Evolutionary conservation across 2,329 filamentous ascomycete genomes (phyloP), one percentile per base, ranked within the genome.

Genomic region (Aspergillus novoparasiticus): DNA sequence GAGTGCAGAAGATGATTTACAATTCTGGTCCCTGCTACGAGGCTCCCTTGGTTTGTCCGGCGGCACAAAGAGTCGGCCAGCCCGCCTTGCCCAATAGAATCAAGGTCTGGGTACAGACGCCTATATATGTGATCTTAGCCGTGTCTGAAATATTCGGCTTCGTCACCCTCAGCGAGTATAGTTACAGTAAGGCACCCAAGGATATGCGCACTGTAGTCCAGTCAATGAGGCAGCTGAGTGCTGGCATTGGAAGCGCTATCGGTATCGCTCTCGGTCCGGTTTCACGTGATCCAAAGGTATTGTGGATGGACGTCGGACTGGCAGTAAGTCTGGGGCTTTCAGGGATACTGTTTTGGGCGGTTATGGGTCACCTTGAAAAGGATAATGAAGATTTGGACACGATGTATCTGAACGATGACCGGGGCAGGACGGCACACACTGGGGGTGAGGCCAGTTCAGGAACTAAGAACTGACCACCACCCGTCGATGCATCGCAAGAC

Each of bases 171-270:
- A 45, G 36, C 50, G 56, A 58, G 28, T 58, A 58, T 21, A 58
- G 56, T 28, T 58, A 58, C 56, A 45, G 36, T n/a, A 58, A 58
- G 21, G 56, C 56, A 21, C 56, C 56, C 5, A 58, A 58, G 41
- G 56, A 58, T 45, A 58, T 58, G 56, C 56, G 56, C n/a, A 58
- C 36, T 23, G 23, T 58, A n/a, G 56, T 50, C 36, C 56, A 58
- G 56, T 43, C 56, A n/a, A 43, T 58, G 56, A 43, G 56, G 28
- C 56, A 58, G 56, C 36, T 58, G 16, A 58, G 36, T 32, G 56
- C 41, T 16, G 56, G 56, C 23, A 28, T 58, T 26, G 56, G 56
- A 58, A 45, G 36, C 11, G 56, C 56, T 48, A 32, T 58, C 10
- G 56, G 56, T 10, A 58, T 58, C 16, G 56, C 43, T 21, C 56